phyloP scores from a whole-genome alignment of 768 basidiomycete species.

The Dendrothele bispora region DNA sequence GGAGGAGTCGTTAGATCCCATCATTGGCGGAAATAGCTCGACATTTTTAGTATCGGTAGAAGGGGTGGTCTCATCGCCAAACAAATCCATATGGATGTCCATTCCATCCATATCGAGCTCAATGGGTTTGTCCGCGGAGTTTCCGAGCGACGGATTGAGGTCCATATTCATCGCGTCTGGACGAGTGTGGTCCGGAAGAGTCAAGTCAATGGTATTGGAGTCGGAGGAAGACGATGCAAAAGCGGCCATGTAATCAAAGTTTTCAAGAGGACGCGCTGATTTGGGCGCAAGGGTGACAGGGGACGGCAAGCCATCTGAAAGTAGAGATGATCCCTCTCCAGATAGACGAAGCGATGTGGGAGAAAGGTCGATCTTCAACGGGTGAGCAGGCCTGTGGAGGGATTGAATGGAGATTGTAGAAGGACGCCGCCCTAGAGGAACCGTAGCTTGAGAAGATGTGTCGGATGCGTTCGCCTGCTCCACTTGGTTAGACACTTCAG shows the following conservation, averaged over 20 bases:
- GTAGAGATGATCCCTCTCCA: slow-evolving; percentile 61
- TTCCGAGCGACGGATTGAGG: slow-evolving; percentile 45
- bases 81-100: slow-evolving; percentile 70
- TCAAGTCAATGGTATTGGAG: slow-evolving; percentile 54
- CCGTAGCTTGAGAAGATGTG: slow-evolving; percentile 8
- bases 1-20: slow-evolving; percentile 25
- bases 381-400: slow-evolving; percentile 67
- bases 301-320: slow-evolving; percentile 61
- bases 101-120: slow-evolving; percentile 73
- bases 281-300: slow-evolving; percentile 83
- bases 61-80: slow-evolving; percentile 47
- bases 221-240: slow-evolving; percentile 46
- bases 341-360: slow-evolving; percentile 61
- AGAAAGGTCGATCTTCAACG: slow-evolving; percentile 82
- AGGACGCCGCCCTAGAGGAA: slow-evolving; percentile 51
- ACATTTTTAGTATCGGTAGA: slow-evolving; percentile 33
- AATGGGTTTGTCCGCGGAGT: slow-evolving; percentile 78
- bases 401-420: slow-evolving; percentile 83
- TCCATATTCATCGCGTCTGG: slow-evolving; percentile 27
- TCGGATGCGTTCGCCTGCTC: neutral
- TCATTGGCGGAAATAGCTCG: slow-evolving; percentile 54
- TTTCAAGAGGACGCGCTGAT: slow-evolving; percentile 66
- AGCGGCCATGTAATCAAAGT: slow-evolving; percentile 69
- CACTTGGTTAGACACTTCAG: neutral
- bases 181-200: slow-evolving; percentile 36